Evolutionary conservation across 495 filamentous ascomycete species (phyloP).

Genomic region (Hypoxylon rickii): DNA sequence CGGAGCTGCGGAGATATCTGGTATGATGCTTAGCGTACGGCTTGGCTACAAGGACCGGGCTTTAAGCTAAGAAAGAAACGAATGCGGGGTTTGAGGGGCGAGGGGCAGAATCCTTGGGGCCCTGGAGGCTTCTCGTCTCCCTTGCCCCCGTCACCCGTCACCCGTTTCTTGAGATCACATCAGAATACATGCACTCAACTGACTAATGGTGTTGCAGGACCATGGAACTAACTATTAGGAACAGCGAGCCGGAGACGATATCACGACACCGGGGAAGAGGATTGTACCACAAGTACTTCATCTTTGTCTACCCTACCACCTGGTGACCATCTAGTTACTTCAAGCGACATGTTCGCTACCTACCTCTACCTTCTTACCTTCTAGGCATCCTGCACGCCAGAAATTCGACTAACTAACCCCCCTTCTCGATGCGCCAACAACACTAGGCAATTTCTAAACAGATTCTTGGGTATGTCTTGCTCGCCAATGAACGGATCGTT

Average conservation of each 20-base stretch:
- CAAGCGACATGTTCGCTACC: slow-evolving; percentile 15
- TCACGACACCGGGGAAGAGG: slow-evolving; percentile 16
- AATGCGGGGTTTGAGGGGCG: slow-evolving; percentile 28
- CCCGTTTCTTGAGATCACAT: slow-evolving; percentile 22
- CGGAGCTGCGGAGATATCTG: slow-evolving; percentile 33
- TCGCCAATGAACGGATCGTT: neutral
- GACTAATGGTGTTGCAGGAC: slow-evolving; percentile 27
- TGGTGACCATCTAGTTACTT: slow-evolving; percentile 9
- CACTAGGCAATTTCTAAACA: slow-evolving; percentile 2
- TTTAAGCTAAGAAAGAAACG: slow-evolving; percentile 2
- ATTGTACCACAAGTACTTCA: slow-evolving; percentile 15
- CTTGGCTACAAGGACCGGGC: slow-evolving; percentile 24
- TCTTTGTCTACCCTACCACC: slow-evolving; percentile 11
- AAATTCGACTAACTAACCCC: slow-evolving; percentile 7
- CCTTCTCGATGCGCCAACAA: slow-evolving; percentile 10
- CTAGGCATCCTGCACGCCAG: too few species aligned
- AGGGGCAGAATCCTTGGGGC: slow-evolving; percentile 9
- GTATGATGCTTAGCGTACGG: slow-evolving; percentile 21
- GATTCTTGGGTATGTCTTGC: slow-evolving; percentile 1
- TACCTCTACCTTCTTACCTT: neutral
- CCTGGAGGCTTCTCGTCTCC: slow-evolving; percentile 6
- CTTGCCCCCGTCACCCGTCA: slow-evolving; percentile 8
- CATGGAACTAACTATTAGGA: slow-evolving; percentile 16
- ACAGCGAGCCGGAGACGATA: too few species aligned
- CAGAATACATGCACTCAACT: slow-evolving; percentile 8